Conservation (phyloP, 495 filamentous ascomycete genomes). For the Penicillium lividum region DNA sequence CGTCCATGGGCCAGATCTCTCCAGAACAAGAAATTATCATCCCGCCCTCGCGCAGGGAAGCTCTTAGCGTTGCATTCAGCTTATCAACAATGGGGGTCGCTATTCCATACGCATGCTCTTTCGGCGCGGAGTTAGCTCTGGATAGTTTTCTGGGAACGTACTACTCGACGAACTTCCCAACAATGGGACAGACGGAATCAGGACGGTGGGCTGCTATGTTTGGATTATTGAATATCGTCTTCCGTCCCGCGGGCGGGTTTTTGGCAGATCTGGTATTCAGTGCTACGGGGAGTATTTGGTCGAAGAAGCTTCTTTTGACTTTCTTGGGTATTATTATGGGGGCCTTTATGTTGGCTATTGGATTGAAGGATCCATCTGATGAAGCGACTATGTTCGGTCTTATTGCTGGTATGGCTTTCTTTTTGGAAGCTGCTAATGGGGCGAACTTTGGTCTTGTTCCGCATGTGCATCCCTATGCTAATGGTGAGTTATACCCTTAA, state of each 20-base stretch:
- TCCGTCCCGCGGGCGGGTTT: constrained; percentile 73
- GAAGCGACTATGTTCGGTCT: constrained; percentile 74
- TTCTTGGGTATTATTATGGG: constrained; percentile 65
- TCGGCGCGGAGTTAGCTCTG: constrained; percentile 83
- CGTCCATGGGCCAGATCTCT: constrained; percentile 55
- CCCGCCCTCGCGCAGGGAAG: constrained; percentile 64
- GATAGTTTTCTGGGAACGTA: constrained; percentile 80
- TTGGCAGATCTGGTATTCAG: constrained; percentile 73
- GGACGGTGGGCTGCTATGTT: constrained; percentile 88
- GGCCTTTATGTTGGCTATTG: constrained; percentile 69
- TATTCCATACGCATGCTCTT: constrained; percentile 79
- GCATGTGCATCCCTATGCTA: constrained; percentile 77
- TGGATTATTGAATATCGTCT: constrained; percentile 79
- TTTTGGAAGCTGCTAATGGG: constrained; percentile 82
- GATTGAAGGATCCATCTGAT: constrained; percentile 58
- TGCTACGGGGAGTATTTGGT: constrained; percentile 61
- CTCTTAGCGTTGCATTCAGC: constrained; percentile 58
- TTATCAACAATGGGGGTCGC: constrained; percentile 67
- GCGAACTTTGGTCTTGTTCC: constrained; percentile 84
- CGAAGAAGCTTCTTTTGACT: constrained; percentile 74
- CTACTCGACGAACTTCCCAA: constrained; percentile 75
- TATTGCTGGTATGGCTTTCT: constrained; percentile 71
- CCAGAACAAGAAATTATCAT: constrained; percentile 60
- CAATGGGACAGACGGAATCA: constrained; percentile 69
- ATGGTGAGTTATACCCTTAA: constrained; percentile 47